These are phyloP conservation scores for Neltuma alba DNA, from an alignment of 306 rosid genomes.

Conservation along the genomic window DNA sequence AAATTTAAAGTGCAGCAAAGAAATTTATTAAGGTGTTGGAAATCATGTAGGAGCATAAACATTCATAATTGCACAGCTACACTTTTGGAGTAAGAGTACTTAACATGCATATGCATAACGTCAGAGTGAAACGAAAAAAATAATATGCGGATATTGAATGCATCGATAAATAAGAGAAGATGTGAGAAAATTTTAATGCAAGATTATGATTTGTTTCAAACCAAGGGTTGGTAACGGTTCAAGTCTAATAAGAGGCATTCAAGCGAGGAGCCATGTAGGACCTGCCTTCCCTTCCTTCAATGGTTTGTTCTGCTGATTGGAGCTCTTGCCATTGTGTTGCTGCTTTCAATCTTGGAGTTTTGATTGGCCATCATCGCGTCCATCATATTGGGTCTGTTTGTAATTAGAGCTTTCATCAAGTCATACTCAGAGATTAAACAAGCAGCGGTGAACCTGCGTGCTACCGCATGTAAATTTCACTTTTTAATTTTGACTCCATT, in stretches of 20 bases:
- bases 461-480: too few species aligned
- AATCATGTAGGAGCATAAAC: background rate
- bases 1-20: background rate
- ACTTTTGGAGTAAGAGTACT: background rate
- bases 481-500: too few species aligned
- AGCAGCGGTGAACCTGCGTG: too few species aligned
- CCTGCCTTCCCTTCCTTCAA: too few species aligned
- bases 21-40: background rate
- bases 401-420: too few species aligned
- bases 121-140: background rate
- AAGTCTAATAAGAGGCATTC: background rate
- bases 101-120: background rate
- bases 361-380: too few species aligned
- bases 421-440: too few species aligned
- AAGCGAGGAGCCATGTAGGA: constrained; percentile 1
- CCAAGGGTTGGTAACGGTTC: background rate
- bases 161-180: background rate
- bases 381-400: too few species aligned
- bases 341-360: too few species aligned
- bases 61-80: background rate
- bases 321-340: too few species aligned
- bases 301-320: too few species aligned
- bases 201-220: background rate
- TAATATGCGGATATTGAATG: background rate
- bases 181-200: background rate